A percentile compares a stretch with the other conserved stretches of the same genome.
Evolutionary conservation across 257 asterid species (phyloP).

Genomic region (Solanum gandarillasii): DNA sequence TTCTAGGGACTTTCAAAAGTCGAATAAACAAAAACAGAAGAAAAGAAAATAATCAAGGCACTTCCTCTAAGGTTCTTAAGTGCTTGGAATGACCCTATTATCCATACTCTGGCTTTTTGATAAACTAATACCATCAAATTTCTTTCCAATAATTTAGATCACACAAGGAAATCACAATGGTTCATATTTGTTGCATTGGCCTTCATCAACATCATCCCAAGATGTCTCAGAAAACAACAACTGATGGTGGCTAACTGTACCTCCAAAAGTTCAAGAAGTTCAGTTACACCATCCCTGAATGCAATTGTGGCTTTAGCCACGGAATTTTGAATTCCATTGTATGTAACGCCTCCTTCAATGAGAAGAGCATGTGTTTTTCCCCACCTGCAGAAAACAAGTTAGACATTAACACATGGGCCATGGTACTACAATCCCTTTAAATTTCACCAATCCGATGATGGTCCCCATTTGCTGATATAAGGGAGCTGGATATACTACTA

Average conservation of each 20-base stretch:
- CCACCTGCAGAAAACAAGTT: conserved; percentile 54
- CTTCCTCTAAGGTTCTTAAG: not conserved
- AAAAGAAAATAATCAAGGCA: not conserved
- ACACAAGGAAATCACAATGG: not conserved
- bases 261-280: conserved; percentile 85
- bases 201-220: conserved; percentile 6
- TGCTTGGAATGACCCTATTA: not conserved
- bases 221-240: conserved; percentile 1
- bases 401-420: not conserved
- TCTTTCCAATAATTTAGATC: not conserved
- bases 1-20: not conserved
- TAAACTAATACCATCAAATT: not conserved
- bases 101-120: not conserved
- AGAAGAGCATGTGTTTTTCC: conserved; percentile 86
- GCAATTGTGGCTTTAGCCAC: conserved; percentile 62
- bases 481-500: not conserved
- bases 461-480: not conserved
- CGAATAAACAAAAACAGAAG: not conserved
- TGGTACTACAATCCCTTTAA: not conserved
- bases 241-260: conserved; percentile 17
- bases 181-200: not conserved
- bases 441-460: not conserved
- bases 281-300: conserved; percentile 78
- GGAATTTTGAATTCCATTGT: conserved; percentile 55
- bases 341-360: conserved; percentile 75